Conservation (phyloP, 2,329 filamentous ascomycete genomes). For the Colletotrichum karsti region DNA sequence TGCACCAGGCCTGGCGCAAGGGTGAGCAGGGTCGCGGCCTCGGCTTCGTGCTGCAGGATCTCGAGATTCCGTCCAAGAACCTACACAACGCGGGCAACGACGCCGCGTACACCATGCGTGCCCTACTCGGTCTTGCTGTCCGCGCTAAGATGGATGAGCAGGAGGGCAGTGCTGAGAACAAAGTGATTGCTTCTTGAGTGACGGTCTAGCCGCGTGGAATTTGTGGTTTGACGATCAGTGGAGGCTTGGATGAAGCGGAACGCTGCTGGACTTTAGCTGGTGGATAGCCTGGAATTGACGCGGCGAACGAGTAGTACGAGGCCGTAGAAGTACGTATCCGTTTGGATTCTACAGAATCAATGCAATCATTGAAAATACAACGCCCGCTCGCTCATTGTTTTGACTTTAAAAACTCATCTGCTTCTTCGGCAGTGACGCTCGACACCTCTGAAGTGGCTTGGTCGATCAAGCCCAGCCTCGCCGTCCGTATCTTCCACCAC, state of each 20-base stretch:
- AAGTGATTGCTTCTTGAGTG: neutral
- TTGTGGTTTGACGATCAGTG: neutral
- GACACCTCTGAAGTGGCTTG: slow-evolving; percentile 69
- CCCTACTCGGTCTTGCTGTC: slow-evolving; percentile 36
- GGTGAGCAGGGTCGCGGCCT: slow-evolving; percentile 65
- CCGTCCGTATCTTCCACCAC: slow-evolving; percentile 78
- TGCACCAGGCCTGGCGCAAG: slow-evolving; percentile 72
- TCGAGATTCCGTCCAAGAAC: slow-evolving; percentile 18
- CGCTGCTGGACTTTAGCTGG: neutral
- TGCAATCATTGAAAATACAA: neutral
- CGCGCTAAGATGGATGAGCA: neutral
- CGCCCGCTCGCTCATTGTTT: slow-evolving; percentile 6
- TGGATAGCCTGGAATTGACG: neutral
- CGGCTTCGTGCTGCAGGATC: slow-evolving; percentile 60
- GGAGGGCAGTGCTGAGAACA: neutral
- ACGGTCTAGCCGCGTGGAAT: neutral
- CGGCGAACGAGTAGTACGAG: neutral
- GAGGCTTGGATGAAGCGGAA: neutral
- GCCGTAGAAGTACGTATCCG: neutral
- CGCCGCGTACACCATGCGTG: slow-evolving; percentile 29
- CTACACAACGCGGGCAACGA: slow-evolving; percentile 32
- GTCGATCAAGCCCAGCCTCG: slow-evolving; percentile 78
- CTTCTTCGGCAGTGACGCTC: slow-evolving; percentile 74
- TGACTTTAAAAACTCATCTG: slow-evolving; percentile 53
- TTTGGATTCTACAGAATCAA: neutral